Conservation (phyloP, 345 rosid genomes). For the Carallia pectinifolia region DNA sequence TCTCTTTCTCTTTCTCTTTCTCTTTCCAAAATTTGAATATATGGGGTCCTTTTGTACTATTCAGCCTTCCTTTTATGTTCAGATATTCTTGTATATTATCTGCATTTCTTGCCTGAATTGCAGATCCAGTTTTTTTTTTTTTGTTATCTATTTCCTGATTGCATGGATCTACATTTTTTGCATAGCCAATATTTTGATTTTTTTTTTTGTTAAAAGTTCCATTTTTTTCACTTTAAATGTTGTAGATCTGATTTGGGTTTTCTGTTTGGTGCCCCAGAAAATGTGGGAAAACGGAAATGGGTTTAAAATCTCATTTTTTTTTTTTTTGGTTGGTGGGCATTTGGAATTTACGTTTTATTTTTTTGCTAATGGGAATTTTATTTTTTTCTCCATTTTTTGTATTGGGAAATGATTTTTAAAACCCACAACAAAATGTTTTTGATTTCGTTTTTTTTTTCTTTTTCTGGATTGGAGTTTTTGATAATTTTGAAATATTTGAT, state of each 20-base stretch:
- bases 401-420: not conserved
- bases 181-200: conserved; percentile 17
- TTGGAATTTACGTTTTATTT: not conserved
- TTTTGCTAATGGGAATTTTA: not conserved
- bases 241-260: not conserved
- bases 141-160: not conserved
- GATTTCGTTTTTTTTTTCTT: not conserved
- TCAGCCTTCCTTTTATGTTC: conserved; percentile 25
- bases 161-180: conserved; percentile 41
- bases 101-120: conserved; percentile 1
- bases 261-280: not conserved
- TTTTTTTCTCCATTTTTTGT: not conserved
- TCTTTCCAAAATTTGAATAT: conserved; percentile 53
- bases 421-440: not conserved
- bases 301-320: not conserved
- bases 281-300: not conserved
- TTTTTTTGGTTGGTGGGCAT: conserved; percentile 2
- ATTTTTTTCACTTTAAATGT: not conserved
- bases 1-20: conserved; percentile 31
- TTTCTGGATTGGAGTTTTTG: no score
- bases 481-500: no score
- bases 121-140: not conserved
- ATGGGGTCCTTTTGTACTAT: conserved; percentile 48
- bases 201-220: not conserved
- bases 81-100: not conserved